Evolutionary conservation across 345 rosid genomes (phyloP).

Genomic region (Kandelia obovata): DNA sequence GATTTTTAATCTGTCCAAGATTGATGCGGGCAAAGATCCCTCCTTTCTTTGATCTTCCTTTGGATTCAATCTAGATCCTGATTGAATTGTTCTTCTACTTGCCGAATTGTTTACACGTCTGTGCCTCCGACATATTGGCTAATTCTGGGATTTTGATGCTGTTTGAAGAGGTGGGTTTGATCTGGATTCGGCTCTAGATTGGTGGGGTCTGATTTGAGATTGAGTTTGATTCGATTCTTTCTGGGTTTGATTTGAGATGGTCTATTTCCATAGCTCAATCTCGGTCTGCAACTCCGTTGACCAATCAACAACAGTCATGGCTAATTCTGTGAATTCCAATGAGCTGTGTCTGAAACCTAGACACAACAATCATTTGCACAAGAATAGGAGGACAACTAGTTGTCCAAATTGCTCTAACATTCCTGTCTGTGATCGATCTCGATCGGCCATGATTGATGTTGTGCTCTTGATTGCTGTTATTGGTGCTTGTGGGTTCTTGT

Average conservation of each 20-base stretch:
- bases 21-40: not conserved
- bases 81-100: not conserved
- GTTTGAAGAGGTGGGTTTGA: constrained; percentile 31
- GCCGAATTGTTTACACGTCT: not conserved
- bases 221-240: constrained; percentile 7
- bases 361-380: constrained; percentile 33
- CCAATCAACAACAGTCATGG: constrained; percentile 53
- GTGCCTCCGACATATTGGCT: constrained; percentile 12
- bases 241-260: constrained; percentile 62
- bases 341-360: constrained; percentile 42
- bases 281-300: constrained; percentile 78
- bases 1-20: not conserved
- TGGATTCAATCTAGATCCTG: not conserved
- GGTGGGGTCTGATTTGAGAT: constrained; percentile 24
- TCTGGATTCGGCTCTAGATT: constrained; percentile 18
- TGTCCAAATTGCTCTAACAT: constrained; percentile 35
- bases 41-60: not conserved
- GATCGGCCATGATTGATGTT: constrained; percentile 74
- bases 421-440: constrained; percentile 56
- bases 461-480: constrained; percentile 66
- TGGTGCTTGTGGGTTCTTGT: constrained; percentile 64
- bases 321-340: constrained; percentile 47
- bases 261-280: constrained; percentile 69
- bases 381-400: constrained; percentile 34
- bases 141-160: constrained; percentile 9